These are phyloP conservation scores for Ceratocystis cacaofunesta DNA, from an alignment of 2,329 filamentous ascomycete genomes.

Conservation along the genomic window DNA sequence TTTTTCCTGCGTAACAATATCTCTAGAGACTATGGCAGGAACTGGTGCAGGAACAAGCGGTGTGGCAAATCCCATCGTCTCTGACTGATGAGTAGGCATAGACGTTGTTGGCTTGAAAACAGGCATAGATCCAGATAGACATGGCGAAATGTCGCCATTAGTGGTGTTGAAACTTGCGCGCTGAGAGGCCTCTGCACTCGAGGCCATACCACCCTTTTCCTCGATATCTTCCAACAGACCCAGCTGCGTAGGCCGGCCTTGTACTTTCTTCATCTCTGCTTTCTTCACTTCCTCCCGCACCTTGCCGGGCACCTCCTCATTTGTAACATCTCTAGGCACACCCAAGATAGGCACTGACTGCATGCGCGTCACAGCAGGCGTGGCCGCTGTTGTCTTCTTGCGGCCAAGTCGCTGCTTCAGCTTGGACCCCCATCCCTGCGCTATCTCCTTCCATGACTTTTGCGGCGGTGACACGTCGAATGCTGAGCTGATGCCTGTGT, in stretches of 20 bases:
- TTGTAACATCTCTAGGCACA: neutral
- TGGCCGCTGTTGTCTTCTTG: neutral
- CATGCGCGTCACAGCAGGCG: neutral
- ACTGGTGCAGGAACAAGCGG: neutral
- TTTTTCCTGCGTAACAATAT: neutral
- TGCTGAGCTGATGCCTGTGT: slow-evolving; percentile 10
- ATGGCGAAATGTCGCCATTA: neutral
- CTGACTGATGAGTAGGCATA: neutral
- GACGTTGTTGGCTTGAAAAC: neutral
- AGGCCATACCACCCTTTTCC: neutral
- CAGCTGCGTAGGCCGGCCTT: neutral
- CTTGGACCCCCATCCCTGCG: slow-evolving; percentile 8
- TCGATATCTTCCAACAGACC: neutral
- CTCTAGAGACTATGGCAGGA: neutral
- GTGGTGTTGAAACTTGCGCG: neutral
- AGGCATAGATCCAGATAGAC: neutral
- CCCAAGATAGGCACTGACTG: neutral
- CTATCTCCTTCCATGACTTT: slow-evolving; percentile 8
- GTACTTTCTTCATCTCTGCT: neutral
- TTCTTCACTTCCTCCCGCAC: neutral
- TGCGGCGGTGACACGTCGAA: slow-evolving; percentile 14
- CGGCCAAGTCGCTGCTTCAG: slow-evolving; percentile 5
- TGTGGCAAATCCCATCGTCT: neutral
- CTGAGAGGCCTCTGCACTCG: neutral
- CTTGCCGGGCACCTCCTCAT: neutral